These are phyloP conservation scores for Tricholoma sp. DNA, from an alignment of 768 basidiomycete species.

Conservation along the genomic window DNA sequence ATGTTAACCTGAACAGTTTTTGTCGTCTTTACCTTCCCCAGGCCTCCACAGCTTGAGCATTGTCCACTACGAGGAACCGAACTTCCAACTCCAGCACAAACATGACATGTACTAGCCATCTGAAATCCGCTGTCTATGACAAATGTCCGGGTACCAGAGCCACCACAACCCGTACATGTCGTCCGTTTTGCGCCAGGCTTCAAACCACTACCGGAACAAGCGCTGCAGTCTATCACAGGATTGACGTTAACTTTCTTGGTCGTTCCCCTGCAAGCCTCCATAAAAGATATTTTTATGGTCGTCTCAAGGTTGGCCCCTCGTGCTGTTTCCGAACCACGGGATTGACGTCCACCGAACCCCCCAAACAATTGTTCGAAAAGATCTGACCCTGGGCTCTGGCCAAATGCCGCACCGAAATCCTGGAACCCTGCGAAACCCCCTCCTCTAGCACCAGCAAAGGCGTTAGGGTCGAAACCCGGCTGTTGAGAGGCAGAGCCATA, in stretches of 20 bases:
- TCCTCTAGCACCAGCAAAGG: slow-evolving; percentile 48
- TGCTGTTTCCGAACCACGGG: slow-evolving; percentile 38
- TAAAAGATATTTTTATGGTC: slow-evolving; percentile 70
- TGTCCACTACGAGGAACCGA: slow-evolving; percentile 72
- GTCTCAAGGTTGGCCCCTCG: slow-evolving; percentile 84
- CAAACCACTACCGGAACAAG: slow-evolving; percentile 84
- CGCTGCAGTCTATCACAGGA: slow-evolving; percentile 76
- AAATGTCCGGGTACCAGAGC: slow-evolving; percentile 84
- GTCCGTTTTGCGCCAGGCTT: slow-evolving; percentile 81
- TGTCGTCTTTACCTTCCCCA: slow-evolving; percentile 80
- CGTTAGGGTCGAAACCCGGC: slow-evolving; percentile 89
- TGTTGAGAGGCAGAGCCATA: slow-evolving; percentile 92
- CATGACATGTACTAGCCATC: slow-evolving; percentile 87
- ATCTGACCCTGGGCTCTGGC: slow-evolving; percentile 47
- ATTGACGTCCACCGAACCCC: slow-evolving; percentile 44
- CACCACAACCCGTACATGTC: slow-evolving; percentile 76
- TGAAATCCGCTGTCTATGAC: slow-evolving; percentile 92
- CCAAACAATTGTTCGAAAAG: slow-evolving; percentile 88
- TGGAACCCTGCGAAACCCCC: slow-evolving; percentile 52
- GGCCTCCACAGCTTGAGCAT: slow-evolving; percentile 78
- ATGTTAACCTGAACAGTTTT: slow-evolving; percentile 78
- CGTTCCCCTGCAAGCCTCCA: slow-evolving; percentile 93
- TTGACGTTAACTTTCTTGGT: slow-evolving; percentile 68
- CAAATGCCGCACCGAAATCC: slow-evolving; percentile 61
- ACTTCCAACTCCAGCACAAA: slow-evolving; percentile 78